These are phyloP conservation scores for Trichoderma harzianum DNA, from an alignment of 2,329 filamentous ascomycete species.

Conservation along the genomic window DNA sequence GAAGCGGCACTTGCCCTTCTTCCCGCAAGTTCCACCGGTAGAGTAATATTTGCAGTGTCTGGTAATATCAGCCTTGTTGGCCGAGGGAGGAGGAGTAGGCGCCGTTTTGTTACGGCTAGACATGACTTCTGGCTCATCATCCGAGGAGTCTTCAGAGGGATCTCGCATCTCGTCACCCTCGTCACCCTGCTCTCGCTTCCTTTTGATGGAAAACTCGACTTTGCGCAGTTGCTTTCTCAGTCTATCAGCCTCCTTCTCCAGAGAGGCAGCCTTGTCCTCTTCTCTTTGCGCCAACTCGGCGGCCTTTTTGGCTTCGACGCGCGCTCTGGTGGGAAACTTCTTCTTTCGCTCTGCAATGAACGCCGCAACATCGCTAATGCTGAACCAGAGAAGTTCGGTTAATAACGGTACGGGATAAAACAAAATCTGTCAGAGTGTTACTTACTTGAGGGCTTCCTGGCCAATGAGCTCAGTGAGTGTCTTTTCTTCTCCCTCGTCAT, in stretches of 20 bases:
- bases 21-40: constrained; percentile 65
- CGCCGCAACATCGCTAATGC: constrained; percentile 66
- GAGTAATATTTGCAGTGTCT: constrained; percentile 70
- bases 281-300: constrained; percentile 44
- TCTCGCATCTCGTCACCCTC: constrained; percentile 64
- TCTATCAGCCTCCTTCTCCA: constrained; percentile 60
- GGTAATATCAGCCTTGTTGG: constrained; percentile 58
- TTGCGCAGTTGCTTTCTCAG: constrained; percentile 63
- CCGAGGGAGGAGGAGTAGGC: constrained; percentile 36
- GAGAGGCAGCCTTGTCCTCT: constrained; percentile 59
- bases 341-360: constrained; percentile 80
- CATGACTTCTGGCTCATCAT: constrained; percentile 58
- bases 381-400: constrained; percentile 26
- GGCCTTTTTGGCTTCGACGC: constrained; percentile 61
- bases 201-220: constrained; percentile 67
- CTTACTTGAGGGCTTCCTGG: constrained; percentile 54
- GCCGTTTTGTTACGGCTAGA: constrained; percentile 44
- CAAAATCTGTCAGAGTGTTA: constrained; percentile 10
- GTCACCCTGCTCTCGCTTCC: constrained; percentile 65
- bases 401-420: background rate
- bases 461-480: constrained; percentile 55
- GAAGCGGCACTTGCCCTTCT: constrained; percentile 74
- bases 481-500: constrained; percentile 70
- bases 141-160: constrained; percentile 49
- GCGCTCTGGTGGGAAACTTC: constrained; percentile 74